A percentile compares a stretch with the other conserved stretches of the same genome.
Conservation (phyloP, 768 basidiomycete genomes). For the Pleurotus djamor region DNA sequence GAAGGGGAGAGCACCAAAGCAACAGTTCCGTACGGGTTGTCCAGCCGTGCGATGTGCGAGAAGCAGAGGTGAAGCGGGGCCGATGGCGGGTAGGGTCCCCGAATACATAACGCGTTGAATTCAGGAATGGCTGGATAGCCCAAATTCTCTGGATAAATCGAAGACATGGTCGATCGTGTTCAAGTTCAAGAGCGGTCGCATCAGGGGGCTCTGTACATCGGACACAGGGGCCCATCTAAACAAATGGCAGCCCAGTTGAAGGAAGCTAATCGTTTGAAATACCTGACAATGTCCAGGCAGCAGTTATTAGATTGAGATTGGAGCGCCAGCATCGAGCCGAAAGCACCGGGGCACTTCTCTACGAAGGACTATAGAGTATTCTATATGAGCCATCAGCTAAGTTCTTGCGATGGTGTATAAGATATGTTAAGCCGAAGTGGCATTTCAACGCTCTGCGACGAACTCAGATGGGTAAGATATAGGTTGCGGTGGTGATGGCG, state of each 20-base stretch:
- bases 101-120: constrained; percentile 58
- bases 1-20: constrained; percentile 55
- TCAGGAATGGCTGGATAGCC: constrained; percentile 46
- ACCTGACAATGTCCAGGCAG: no score
- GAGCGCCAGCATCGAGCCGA: no score
- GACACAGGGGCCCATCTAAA: not conserved
- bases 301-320: no score
- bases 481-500: constrained; percentile 24
- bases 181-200: not conserved
- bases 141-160: constrained; percentile 26
- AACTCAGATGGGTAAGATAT: not conserved
- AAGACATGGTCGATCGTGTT: constrained; percentile 18
- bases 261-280: no score
- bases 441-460: no score
- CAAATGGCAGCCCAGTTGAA: no score
- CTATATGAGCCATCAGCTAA: no score
- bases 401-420: no score
- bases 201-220: not conserved
- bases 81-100: constrained; percentile 62
- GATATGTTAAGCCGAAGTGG: no score
- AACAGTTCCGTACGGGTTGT: constrained; percentile 22
- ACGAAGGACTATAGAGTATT: no score
- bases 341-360: no score
- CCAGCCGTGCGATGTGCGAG: constrained; percentile 36
- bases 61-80: constrained; percentile 69